These are phyloP conservation scores for Chlorella sp. DNA, from an alignment of 139 green algal genomes.

Conservation along the genomic window DNA sequence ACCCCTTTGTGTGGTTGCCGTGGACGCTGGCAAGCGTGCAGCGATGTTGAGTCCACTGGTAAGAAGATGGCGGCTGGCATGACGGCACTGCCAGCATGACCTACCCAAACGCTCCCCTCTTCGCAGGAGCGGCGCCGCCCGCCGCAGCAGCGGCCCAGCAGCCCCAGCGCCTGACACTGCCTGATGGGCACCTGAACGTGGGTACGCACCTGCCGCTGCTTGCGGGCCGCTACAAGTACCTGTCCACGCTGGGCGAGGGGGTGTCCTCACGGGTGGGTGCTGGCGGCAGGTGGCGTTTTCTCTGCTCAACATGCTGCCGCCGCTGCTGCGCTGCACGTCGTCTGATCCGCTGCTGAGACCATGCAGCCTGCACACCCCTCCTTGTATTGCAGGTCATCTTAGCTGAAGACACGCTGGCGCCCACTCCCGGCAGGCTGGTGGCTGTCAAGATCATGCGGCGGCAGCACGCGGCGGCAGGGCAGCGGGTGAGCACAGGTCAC, in stretches of 20 bases:
- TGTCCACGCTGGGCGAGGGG: slow-evolving; percentile 49
- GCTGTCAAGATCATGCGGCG: slow-evolving; percentile 55
- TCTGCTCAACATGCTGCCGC: not conserved
- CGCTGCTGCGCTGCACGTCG: not conserved
- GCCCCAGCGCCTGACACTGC: slow-evolving; percentile 31
- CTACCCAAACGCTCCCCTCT: not conserved
- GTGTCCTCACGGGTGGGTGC: slow-evolving; percentile 59
- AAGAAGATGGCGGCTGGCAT: not conserved
- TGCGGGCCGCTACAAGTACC: slow-evolving; percentile 53
- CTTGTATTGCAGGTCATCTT: slow-evolving; percentile 63
- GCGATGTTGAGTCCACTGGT: too few relatives aligned
- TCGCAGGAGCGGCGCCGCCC: not conserved
- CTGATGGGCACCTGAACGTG: slow-evolving; percentile 46
- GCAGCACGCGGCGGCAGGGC: slow-evolving; percentile 32
- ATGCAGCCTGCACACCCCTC: not conserved
- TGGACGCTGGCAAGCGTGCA: too few relatives aligned
- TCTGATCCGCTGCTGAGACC: not conserved
- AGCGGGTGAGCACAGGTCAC: not conserved
- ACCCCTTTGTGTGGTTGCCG: too few relatives aligned
- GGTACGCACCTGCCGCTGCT: slow-evolving; percentile 55
- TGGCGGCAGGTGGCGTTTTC: too few relatives aligned
- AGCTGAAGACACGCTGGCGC: slow-evolving; percentile 64
- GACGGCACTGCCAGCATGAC: not conserved
- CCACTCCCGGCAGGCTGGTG: slow-evolving; percentile 27
- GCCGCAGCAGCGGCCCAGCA: not conserved